A percentile compares a stretch with the other conserved stretches of the same genome.
Evolutionary conservation across 2,329 filamentous ascomycete genomes (phyloP).

Genomic region (Saccharata proteae): DNA sequence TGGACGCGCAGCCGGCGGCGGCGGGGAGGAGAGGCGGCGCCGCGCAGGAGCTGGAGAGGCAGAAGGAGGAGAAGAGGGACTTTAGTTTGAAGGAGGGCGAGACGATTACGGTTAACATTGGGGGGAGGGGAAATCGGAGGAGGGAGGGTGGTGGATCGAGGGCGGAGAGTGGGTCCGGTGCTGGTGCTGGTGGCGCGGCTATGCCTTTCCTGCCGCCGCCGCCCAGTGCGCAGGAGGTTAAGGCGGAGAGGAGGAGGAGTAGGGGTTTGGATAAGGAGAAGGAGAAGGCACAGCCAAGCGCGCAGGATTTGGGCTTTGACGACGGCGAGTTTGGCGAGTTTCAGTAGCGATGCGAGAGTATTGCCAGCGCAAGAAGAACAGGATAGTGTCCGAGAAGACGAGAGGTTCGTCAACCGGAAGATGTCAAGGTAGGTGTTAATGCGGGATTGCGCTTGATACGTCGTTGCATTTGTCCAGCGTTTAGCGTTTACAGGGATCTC

Average conservation of each 20-base stretch:
- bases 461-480: too few relatives aligned
- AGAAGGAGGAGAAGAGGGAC: slow-evolving; percentile 50
- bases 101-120: slow-evolving; percentile 73
- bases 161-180: slow-evolving; percentile 28
- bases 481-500: too few relatives aligned
- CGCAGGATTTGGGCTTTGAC: slow-evolving; percentile 64
- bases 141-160: slow-evolving; percentile 19
- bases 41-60: slow-evolving; percentile 26
- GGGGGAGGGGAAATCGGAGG: slow-evolving; percentile 37
- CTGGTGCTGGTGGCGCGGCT: slow-evolving; percentile 18
- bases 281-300: slow-evolving; percentile 16
- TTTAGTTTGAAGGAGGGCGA: slow-evolving; percentile 82
- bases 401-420: neutral
- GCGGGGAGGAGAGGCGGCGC: slow-evolving; percentile 8
- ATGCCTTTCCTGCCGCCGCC: slow-evolving; percentile 51
- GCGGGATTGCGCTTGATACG: too few relatives aligned
- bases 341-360: slow-evolving; percentile 26
- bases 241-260: slow-evolving; percentile 45
- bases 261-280: slow-evolving; percentile 26
- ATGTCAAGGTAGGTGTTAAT: too few relatives aligned
- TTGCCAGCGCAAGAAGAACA: slow-evolving; percentile 1
- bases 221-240: slow-evolving; percentile 49
- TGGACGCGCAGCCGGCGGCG: slow-evolving; percentile 28
- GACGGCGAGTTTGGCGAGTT: slow-evolving; percentile 86
- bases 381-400: neutral